Evolutionary conservation across 306 rosid species (phyloP).

Genomic region (Cicer pinnatifidum): DNA sequence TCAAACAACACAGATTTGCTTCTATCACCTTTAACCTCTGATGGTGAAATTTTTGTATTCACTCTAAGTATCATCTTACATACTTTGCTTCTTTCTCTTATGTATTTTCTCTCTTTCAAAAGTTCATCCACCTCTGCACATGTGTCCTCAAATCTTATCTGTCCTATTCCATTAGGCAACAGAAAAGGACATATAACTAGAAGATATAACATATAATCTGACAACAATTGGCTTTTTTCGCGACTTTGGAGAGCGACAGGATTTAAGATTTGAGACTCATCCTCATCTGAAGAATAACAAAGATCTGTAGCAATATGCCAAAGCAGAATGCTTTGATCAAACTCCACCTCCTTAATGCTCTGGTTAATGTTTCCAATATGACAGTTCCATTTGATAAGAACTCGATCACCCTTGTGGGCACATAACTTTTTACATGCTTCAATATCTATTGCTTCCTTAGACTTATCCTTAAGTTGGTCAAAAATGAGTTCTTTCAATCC

Average conservation of each 20-base stretch:
- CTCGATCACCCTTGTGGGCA: conserved; percentile 38
- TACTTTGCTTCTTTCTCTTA: not conserved
- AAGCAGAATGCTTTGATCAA: conserved; percentile 35
- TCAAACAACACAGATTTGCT: conserved; percentile 50
- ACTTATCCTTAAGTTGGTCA: conserved; percentile 14
- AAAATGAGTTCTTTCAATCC: conserved; percentile 43
- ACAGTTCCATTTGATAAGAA: conserved; percentile 9
- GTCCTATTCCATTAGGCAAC: conserved; percentile 48
- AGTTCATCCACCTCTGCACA: conserved; percentile 45
- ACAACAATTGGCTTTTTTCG: conserved; percentile 23
- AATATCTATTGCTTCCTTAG: not conserved
- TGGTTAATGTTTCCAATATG: not conserved
- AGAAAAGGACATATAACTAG: conserved; percentile 42
- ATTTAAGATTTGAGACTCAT: not conserved
- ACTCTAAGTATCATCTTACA: conserved; percentile 34
- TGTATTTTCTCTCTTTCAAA: conserved; percentile 36
- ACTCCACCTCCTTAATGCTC: not conserved
- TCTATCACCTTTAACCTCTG: conserved; percentile 30
- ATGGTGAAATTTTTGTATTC: conserved; percentile 39
- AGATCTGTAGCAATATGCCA: conserved; percentile 56
- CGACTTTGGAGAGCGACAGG: not conserved
- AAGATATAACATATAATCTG: conserved; percentile 46
- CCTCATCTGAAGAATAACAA: conserved; percentile 19
- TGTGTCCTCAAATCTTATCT: conserved; percentile 45
- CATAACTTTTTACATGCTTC: conserved; percentile 29